Base-by-base conservation (phyloP, 768 basidiomycete genomes). In the Agaricus blazei region DNA sequence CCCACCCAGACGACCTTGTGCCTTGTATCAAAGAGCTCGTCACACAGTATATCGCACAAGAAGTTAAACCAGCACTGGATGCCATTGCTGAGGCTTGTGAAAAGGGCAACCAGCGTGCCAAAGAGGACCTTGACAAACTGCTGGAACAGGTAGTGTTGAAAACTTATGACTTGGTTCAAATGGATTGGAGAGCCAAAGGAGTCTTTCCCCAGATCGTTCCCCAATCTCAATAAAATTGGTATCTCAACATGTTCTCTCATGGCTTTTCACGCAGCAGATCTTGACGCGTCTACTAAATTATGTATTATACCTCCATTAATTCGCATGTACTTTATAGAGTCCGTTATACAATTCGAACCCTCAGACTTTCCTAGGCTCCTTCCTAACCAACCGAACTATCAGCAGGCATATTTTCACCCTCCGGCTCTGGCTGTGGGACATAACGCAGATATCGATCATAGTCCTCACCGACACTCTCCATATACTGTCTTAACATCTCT, bases 361-460 rank as follows among this genome's bases (percentile, higher is more conserved):
- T 11, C 34, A 7, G 7, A 1, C 34, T 34, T 34, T 34, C 34
- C 19, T 41, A n/a, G 40, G 12, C 40, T 15, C 40, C 36, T 14
- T 37, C 14, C 6, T 14, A 15, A 41, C 40, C 40, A 60, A 19
- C 58, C 57, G 27, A 62, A 56, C 43, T 6, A 63, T 65, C 56
- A 60, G 66, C 64, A 51, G 63, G 60, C 48, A 74, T 74, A 2
- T 77, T 74, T 15, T 75, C 76, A 45, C 71, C 75, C 45, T 78
- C 76, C 43, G 72, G 75, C 31, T 68, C 65, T 0, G 78, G 75
- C 55, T 84, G 76, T 1, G 87, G 84, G 7, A 83, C 80, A 67
- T 93, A 93, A 31, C 79, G 74, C 52, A 81, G 72, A 63, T 93
- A 93, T 61, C 82, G 74, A 45, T 80, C 82, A 2, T 76, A 75